Base-by-base conservation (phyloP, 352 stramenopile genomes). In the Phytophthora pistaciae region DNA sequence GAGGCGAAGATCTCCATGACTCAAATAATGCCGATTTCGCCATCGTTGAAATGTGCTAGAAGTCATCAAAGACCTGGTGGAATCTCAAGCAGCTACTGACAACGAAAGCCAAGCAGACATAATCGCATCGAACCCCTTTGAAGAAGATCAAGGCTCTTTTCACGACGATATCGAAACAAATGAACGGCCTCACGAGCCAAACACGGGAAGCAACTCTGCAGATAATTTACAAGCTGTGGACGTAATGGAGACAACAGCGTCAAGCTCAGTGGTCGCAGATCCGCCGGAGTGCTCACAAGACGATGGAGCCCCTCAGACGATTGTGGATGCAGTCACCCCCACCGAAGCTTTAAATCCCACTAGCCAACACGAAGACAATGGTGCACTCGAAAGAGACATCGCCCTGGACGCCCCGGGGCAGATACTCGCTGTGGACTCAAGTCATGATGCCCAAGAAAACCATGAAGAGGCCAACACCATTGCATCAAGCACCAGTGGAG, bases 41-140 rank as follows among this genome's bases (percentile, higher is more conserved):
- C 16, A 58, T 55, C 33, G 50, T 72, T 20, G 21, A 40, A 48
- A 16, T 25, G 21, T 72, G 31, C 7, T 72, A 18, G 21, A 53
- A 48, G 25, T 27, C 5, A 59, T 72, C 18, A 50, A 58, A 52
- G 66, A 59, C 14, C 27, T 40, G 14, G 33, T 71, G 18, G 27
- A 9, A 21, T 36, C 18, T 14, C 42, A 50, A 21, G 18, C 1
- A 21, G 42, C 16, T 23, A 3, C 14, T 23, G 42, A 3, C n/a
- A n/a, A 50, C 1, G 18, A 21, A 23, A 21, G 8, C 42, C 18
- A 50, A 23, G 18, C n/a, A 14, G 18, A 50, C 42, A 10, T 1
- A 25, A 50, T 50, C 16, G 9, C n/a, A 31, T 55, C 48, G 1
- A 55, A 5, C 0, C 10, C 21, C 18, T 10, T 5, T 31, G 11